Base-by-base conservation (phyloP, 164 flowering plant genomes). In the Brasenia schreberi region DNA sequence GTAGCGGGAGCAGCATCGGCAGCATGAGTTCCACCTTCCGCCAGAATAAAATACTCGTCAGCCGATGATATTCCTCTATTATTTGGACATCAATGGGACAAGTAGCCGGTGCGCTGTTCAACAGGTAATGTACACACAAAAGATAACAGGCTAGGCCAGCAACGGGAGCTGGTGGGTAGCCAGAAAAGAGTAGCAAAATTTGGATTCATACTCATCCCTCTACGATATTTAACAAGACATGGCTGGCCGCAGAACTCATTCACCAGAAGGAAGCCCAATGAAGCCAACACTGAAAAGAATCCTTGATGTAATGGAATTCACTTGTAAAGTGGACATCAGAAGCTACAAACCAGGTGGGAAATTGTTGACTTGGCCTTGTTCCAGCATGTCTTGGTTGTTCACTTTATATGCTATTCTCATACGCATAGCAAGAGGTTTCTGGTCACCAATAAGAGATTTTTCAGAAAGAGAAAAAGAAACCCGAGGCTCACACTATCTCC, bases 381-480 rank as follows among this genome's bases (percentile, higher is more conserved):
- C 99, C 77, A 84, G 64, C 42, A 73, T 76, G 62, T 85, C 95
- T 73, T 84, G 80, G 71, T 74, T 69, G 70, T 94, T 82, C 67
- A 80, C 63, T 81, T 87, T 94, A 83, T 89, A 94, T 65, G 78
- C 84, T 77, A 94, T 82, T 74, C 97, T 77, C 76, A 87, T 70
- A 43, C 97, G 96, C 99, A 94, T 91, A 7, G 86, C 92, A 62
- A 94, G 84, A 60, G 87, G 71, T 88, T 94, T 94, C 97, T 92
- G 96, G 67, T 49, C 56, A 49, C 56, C 10, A 9, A 14, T 5
- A 49, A 6, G 16, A 9, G 56, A 14, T 49, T 33, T 49, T 49
- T 49, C 56, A 49, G 56, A 9, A 5, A 49, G 56, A 9, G 10
- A 49, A 49, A 49, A 49, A 49, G 14, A 45, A 12, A 45, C 53